These are phyloP conservation scores for Theobroma cacao DNA, from an alignment of 345 rosid species.

Conservation along the genomic window DNA sequence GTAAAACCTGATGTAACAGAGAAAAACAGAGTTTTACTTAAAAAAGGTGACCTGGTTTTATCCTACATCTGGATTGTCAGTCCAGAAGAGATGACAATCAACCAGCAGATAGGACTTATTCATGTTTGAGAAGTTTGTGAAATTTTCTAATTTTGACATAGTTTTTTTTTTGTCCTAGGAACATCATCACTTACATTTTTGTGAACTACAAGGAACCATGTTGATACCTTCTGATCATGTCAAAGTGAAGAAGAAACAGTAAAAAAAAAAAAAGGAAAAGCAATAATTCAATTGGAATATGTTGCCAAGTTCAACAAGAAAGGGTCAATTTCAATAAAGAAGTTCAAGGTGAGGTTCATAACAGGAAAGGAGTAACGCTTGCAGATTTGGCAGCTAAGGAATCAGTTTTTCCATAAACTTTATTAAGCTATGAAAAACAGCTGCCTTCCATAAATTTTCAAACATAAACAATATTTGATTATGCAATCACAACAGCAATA, in stretches of 20 bases:
- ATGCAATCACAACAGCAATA: not conserved
- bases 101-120: too few species aligned
- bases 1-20: slow-evolving; percentile 9
- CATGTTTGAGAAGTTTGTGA: not conserved
- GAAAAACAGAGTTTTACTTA: not conserved
- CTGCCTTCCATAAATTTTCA: not conserved
- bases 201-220: not conserved
- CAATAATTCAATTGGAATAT: not conserved
- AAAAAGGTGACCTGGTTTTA: too few species aligned
- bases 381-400: not conserved
- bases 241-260: not conserved
- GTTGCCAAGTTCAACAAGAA: not conserved
- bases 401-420: not conserved
- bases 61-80: too few species aligned
- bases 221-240: not conserved
- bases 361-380: not conserved
- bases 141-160: not conserved
- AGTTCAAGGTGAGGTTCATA: not conserved
- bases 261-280: not conserved
- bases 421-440: not conserved
- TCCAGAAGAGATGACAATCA: too few species aligned
- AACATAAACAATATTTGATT: not conserved
- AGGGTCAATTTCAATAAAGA: not conserved
- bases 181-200: not conserved
- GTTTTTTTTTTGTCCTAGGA: not conserved